Evolutionary conservation across 805 yeast species (phyloP), one percentile per base, ranked within the genome.

Genomic region (Kuraishia molischiana): DNA sequence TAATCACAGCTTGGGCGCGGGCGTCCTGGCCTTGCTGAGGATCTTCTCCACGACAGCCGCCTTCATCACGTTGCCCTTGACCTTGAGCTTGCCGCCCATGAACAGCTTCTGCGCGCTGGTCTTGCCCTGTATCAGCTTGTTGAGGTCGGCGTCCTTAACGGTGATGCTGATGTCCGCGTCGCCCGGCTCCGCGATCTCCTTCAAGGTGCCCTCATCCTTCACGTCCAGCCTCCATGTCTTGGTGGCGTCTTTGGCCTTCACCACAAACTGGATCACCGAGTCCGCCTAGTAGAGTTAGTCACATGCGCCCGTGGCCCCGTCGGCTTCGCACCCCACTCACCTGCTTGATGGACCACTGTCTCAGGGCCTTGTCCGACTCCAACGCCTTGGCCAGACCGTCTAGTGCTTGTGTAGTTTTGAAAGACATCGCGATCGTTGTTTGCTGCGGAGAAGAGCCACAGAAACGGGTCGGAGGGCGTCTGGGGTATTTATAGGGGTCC

Each of bases 11-110:
- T 70, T 70, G 29, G 74, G 56, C 55, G 63, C 62, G 19, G 55
- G 51, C 15, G 71, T 69, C 19, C 45, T 50, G 4, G 72, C 71
- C 40, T 62, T 55, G 67, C 77, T 78, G 62, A 83, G 70, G 36
- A 83, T 74, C 35, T 70, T 63, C 60, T 82, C 90, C 42, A 83
- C 74, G 42, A 75, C 74, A 33, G 89, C 74, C 38, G 95, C 95
- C 69, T 85, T 85, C 89, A 82, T 82, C 64, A 85, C 80, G 65
- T 86, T 84, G 47, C 95, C 95, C 68, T 79, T 83, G 46, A 85
- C 79, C 70, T 84, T 85, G 59, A 85, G 73, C 61, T 80, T 81
- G 31, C 95, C 95, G 50, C 72, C 64, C 82, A 85, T 74, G 60
- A 84, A 85, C 52, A 85, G 71, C 64, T 77, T 79, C 62, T 85